phyloP scores from a whole-genome alignment of 108 stramenopile genomes.

The Discostella stelligeroides region DNA sequence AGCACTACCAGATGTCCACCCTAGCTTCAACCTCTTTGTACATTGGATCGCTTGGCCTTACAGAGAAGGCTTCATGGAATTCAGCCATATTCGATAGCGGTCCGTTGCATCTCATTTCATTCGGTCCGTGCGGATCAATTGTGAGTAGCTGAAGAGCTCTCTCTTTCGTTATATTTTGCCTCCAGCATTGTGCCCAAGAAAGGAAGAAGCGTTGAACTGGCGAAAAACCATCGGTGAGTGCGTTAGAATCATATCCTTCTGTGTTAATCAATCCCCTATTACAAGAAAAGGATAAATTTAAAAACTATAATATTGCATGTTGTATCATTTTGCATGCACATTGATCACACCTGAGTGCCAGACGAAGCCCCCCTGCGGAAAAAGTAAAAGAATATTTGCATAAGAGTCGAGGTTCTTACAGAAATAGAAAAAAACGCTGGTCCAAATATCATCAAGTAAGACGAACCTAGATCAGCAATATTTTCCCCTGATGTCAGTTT shows the following conservation, averaged over 20 bases:
- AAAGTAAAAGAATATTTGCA: not conserved
- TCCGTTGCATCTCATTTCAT: constrained; percentile 80
- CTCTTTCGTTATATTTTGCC: constrained; percentile 77
- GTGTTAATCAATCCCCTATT: constrained; percentile 48
- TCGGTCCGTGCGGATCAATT: constrained; percentile 87
- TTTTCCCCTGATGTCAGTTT: constrained; percentile 84
- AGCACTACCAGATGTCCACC: constrained; percentile 88
- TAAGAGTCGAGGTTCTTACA: not conserved
- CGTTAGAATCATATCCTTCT: constrained; percentile 41
- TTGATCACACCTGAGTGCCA: constrained; percentile 52
- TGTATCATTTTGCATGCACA: too few relatives aligned
- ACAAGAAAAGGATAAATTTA: not conserved
- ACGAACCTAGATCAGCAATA: constrained; percentile 60
- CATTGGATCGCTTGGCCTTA: constrained; percentile 59
- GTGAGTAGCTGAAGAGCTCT: constrained; percentile 78
- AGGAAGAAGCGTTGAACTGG: constrained; percentile 78
- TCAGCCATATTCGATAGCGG: constrained; percentile 75
- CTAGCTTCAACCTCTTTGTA: constrained; percentile 59
- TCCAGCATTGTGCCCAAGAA: constrained; percentile 75
- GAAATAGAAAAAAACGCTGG: not conserved
- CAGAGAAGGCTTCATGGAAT: constrained; percentile 76
- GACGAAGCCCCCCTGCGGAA: constrained; percentile 61
- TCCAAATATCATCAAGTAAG: not conserved
- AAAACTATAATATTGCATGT: not conserved
- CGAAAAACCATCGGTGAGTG: constrained; percentile 67